Evolutionary conservation across 768 basidiomycete genomes (phyloP), one percentile per base, ranked within the genome.

Genomic region (Trametes sanguinea): DNA sequence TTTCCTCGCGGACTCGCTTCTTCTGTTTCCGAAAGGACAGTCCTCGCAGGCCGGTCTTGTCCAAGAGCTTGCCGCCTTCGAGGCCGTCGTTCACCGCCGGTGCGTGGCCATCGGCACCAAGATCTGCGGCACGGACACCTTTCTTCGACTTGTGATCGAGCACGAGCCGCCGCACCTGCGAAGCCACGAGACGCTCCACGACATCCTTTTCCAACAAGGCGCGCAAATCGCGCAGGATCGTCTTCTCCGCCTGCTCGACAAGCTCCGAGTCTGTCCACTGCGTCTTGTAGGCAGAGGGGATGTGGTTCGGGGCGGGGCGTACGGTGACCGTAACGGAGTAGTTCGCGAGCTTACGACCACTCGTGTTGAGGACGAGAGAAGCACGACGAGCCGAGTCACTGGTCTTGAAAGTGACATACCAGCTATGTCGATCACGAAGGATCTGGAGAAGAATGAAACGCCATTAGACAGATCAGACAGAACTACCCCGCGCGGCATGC

Each of bases 391-490:
- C 94, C 0, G 82, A 72, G 57, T 83, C 83, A 2, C 78, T 70
- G 4, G 84, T 83, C 17, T 76, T 69, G 72, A 97, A 98, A 3
- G 93, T 90, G 64, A 95, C 82, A 70, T 94, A 95, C 80, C 92
- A 89, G 9, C 87, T 89, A 2, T 76, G 74, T 53, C 83, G 81
- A 71, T 90, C 90, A 63, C 84, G 83, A 2, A 94, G 76, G 30
- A 95, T 80, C 90, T 92, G 22, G 22, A 1, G 22, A 22, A 1
- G 22, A 1, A 1, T 22, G 22, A 22, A 1, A 22, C 22, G 22
- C 22, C 22, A 22, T 22, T 22, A 22, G 22, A 22, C 22, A 22
- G 1, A 22, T 22, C 22, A 1, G 1, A 22, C 22, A 22, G 22
- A 22, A 22, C 22, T 22, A n/a, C n/a, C n/a, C n/a, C n/a, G n/a